Evolutionary conservation across 495 filamentous ascomycete genomes (phyloP), one percentile per base, ranked within the genome.

Genomic region (Entonaema liquescens): DNA sequence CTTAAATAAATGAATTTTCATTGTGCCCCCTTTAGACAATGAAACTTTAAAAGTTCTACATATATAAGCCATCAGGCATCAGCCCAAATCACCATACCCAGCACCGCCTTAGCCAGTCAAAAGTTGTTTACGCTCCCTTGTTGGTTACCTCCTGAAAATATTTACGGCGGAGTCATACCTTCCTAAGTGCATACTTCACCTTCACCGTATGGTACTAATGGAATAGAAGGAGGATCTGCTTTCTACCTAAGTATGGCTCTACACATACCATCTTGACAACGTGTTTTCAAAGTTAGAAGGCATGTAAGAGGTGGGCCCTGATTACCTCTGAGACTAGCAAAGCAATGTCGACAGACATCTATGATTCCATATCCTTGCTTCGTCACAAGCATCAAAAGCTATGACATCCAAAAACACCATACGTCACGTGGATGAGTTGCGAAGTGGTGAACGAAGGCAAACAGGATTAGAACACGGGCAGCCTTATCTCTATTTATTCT

Each of bases 111-210:
- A 26, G 47, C 47, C 47, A 52, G 15, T 21, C 8, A 28, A 21
- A 44, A n/a, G n/a, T 44, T 17, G 31, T 19, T 44, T 17, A n/a
- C 38, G 15, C 38, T 17, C 19, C 40, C 21, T 65, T 21, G 53
- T 65, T 31, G 60, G 60, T 49, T 59, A 25, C 67, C 67, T 64
- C 62, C 38, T 52, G 28, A 42, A 26, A 25, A 36, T 7, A 11
- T 15, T 23, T 21, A 23, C 12, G 3, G 19, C 19, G 19, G 17
- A 47, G 42, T 12, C 42, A 47, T 47, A 2, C 42, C 19, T 23
- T 47, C 19, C 19, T 47, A 47, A 47, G 42, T 47, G 19, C 19
- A 47, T 47, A 47, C 19, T 12, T 23, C 42, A 47, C 4, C n/a
- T n/a, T n/a, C n/a, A n/a, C n/a, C n/a, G 2, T 23, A 47, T 12